phyloP scores from a whole-genome alignment of 2,329 filamentous ascomycete species.

The Lachnellula cervina region DNA sequence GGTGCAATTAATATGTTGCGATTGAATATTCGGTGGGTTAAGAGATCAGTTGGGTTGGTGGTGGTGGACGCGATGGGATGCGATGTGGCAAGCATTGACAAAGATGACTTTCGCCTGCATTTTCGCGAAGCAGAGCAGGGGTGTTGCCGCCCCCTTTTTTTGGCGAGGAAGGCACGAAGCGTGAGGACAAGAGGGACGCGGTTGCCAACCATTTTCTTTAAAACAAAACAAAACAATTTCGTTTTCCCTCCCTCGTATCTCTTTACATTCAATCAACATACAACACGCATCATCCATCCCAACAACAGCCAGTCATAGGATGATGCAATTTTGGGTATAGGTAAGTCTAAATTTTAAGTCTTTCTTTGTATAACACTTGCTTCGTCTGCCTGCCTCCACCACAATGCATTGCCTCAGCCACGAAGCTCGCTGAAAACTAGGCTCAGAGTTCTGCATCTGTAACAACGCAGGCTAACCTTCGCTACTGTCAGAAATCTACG shows the following conservation, averaged over 20 bases:
- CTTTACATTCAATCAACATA: neutral
- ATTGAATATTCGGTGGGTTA: neutral
- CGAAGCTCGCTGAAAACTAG: neutral
- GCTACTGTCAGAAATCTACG: neutral
- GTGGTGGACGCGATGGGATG: neutral
- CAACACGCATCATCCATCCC: neutral
- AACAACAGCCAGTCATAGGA: conserved; percentile 2
- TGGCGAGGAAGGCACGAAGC: neutral
- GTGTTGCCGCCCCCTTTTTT: neutral
- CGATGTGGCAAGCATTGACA: neutral
- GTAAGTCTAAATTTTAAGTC: conserved; percentile 1
- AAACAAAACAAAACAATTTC: neutral
- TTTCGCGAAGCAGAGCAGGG: neutral
- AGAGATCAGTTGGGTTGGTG: neutral
- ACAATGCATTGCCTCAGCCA: too few species aligned
- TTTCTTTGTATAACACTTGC: too few species aligned
- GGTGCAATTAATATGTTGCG: neutral
- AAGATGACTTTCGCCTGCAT: neutral
- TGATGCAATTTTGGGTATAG: conserved; percentile 16
- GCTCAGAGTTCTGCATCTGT: neutral
- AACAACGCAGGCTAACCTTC: neutral
- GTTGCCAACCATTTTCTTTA: neutral
- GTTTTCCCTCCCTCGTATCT: neutral
- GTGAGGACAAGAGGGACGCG: neutral
- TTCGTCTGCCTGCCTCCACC: too few species aligned